Evolutionary conservation across 345 rosid genomes (phyloP).

Genomic region (Gossypium rotundifolium): DNA sequence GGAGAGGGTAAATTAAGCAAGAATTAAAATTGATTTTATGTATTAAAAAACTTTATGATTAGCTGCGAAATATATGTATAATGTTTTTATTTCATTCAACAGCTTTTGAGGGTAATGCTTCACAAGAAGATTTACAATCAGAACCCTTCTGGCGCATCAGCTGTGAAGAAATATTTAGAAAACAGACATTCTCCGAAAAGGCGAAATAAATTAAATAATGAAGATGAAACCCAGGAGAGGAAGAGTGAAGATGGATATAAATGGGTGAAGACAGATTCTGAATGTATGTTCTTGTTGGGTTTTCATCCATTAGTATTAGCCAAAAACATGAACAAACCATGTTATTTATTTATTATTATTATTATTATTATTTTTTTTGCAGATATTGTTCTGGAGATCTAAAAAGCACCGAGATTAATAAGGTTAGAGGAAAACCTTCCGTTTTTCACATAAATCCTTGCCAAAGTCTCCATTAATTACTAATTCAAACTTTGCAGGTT

Average conservation of each 20-base stretch:
- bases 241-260: slow-evolving; percentile 49
- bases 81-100: background rate
- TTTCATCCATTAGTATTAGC: background rate
- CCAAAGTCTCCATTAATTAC: background rate
- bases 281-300: slow-evolving; percentile 45
- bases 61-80: too few relatives aligned
- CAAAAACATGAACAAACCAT: background rate
- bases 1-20: slow-evolving; percentile 66
- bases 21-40: background rate
- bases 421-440: slow-evolving; percentile 20
- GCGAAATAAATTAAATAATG: slow-evolving; percentile 21
- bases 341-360: background rate
- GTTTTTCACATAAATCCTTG: too few relatives aligned
- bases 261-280: slow-evolving; percentile 96
- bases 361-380: slow-evolving; percentile 14
- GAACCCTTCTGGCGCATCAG: slow-evolving; percentile 45
- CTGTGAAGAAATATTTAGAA: slow-evolving; percentile 45
- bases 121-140: slow-evolving; percentile 70
- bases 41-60: background rate
- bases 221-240: slow-evolving; percentile 38
- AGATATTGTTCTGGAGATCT: slow-evolving; percentile 88
- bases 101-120: slow-evolving; percentile 77
- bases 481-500: background rate
- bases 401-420: slow-evolving; percentile 15
- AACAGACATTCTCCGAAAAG: slow-evolving; percentile 26